Percentiles rank a stretch among this genome's conserved stretches.
phyloP scores from a whole-genome alignment of 495 filamentous ascomycete species.

The Paragyromitra xinjiangensis region DNA sequence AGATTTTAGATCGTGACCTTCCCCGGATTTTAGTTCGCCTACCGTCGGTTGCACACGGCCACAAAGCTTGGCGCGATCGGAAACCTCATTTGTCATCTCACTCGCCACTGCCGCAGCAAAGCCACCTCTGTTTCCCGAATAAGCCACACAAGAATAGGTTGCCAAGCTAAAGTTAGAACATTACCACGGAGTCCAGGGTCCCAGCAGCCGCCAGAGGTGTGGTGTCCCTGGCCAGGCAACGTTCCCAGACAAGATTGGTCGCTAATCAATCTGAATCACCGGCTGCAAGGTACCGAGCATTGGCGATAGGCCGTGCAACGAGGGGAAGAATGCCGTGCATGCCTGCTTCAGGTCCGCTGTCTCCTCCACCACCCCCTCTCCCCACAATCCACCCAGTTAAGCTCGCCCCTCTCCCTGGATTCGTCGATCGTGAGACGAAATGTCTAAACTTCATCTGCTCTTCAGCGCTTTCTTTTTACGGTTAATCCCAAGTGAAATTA shows the following conservation, averaged over 20 bases:
- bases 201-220: slow-evolving; percentile 6
- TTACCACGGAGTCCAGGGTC: too few relatives aligned
- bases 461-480: not conserved
- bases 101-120: slow-evolving; percentile 5
- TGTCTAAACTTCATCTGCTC: slow-evolving; percentile 6
- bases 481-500: slow-evolving; percentile 9
- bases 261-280: slow-evolving; percentile 43
- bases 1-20: slow-evolving; percentile 14
- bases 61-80: slow-evolving; percentile 28
- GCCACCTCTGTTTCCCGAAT: not conserved
- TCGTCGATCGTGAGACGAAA: slow-evolving; percentile 17
- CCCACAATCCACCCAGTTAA: slow-evolving; percentile 6
- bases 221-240: not conserved
- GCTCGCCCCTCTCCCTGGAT: slow-evolving; percentile 2
- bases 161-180: slow-evolving; percentile 16
- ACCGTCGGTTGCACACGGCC: slow-evolving; percentile 43
- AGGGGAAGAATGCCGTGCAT: slow-evolving; percentile 8
- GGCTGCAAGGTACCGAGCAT: slow-evolving; percentile 50
- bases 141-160: not conserved
- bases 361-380: not conserved
- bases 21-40: slow-evolving; percentile 44
- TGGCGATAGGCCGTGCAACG: slow-evolving; percentile 29
- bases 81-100: not conserved
- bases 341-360: slow-evolving; percentile 11
- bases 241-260: slow-evolving; percentile 26